Evolutionary conservation across 257 asterid genomes (phyloP).

Genomic region (Cordia subcordata): DNA sequence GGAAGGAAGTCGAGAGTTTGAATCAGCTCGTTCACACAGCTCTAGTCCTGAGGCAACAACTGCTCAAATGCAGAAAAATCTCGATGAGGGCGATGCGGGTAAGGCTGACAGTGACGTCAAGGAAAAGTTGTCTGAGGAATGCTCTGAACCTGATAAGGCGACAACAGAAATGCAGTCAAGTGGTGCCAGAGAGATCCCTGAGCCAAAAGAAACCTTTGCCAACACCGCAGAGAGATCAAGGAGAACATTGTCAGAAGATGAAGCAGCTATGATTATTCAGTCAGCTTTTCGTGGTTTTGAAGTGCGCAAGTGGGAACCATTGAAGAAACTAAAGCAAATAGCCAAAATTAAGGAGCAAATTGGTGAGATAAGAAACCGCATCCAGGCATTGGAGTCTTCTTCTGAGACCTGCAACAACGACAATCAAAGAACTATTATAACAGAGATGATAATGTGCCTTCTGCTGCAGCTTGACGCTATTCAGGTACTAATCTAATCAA

Average conservation of each 20-base stretch:
- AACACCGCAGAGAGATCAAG: conserved; percentile 9
- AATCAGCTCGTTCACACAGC: neutral
- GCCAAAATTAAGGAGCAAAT: conserved; percentile 40
- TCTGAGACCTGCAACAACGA: conserved; percentile 17
- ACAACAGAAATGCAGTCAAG: conserved; percentile 12
- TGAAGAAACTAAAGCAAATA: conserved; percentile 59
- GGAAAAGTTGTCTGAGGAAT: neutral
- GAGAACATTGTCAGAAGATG: conserved; percentile 34
- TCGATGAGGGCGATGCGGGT: conserved; percentile 6
- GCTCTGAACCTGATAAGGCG: conserved; percentile 8
- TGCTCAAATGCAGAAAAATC: conserved; percentile 9
- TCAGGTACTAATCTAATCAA: conserved; percentile 38
- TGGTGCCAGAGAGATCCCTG: conserved; percentile 12
- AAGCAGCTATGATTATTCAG: conserved; percentile 66
- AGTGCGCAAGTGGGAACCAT: conserved; percentile 54
- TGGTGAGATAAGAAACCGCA: conserved; percentile 26
- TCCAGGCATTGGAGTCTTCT: conserved; percentile 41
- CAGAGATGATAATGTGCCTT: conserved; percentile 57
- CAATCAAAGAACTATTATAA: conserved; percentile 34
- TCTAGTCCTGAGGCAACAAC: conserved; percentile 1
- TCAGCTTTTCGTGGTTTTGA: conserved; percentile 68
- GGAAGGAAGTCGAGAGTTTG: conserved; percentile 9
- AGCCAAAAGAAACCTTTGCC: conserved; percentile 9
- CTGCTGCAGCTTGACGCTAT: conserved; percentile 55
- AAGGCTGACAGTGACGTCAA: neutral